phyloP scores from a whole-genome alignment of 306 rosid genomes.

The Prunus davidiana region DNA sequence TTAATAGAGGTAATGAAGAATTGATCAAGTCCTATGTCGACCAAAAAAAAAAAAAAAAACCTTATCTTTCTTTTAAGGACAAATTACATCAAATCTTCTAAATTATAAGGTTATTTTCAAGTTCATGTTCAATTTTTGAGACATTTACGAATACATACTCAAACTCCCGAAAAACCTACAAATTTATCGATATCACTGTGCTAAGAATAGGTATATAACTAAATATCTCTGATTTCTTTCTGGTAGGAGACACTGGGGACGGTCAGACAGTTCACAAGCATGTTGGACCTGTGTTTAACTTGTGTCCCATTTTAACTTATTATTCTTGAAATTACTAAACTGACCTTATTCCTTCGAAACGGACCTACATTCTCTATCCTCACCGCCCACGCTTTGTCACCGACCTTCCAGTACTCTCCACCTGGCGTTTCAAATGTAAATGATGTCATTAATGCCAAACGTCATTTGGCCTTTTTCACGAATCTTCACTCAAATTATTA shows the following conservation, averaged over 20 bases:
- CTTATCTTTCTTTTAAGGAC: no score
- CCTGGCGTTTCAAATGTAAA: not conserved
- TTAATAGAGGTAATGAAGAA: no score
- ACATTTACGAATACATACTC: no score
- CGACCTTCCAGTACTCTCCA: not conserved
- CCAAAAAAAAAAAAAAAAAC: no score
- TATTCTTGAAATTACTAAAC: not conserved
- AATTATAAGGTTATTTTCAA: no score
- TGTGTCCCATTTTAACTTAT: not conserved
- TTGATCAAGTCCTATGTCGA: no score
- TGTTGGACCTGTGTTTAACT: not conserved
- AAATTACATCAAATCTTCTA: no score
- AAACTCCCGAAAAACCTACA: no score
- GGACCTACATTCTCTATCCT: not conserved
- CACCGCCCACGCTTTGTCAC: not conserved
- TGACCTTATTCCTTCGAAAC: not conserved
- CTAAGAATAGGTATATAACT: no score
- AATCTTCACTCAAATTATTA: not conserved
- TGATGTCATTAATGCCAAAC: not conserved
- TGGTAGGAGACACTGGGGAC: not conserved
- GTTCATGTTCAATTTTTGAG: fast-evolving
- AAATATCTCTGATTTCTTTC: no score
- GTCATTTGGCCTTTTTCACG: not conserved
- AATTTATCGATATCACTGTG: no score
- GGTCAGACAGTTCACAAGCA: conserved; percentile 10